Conservation (phyloP, 768 basidiomycete species). For the Kwoniella newhampshirensis region DNA sequence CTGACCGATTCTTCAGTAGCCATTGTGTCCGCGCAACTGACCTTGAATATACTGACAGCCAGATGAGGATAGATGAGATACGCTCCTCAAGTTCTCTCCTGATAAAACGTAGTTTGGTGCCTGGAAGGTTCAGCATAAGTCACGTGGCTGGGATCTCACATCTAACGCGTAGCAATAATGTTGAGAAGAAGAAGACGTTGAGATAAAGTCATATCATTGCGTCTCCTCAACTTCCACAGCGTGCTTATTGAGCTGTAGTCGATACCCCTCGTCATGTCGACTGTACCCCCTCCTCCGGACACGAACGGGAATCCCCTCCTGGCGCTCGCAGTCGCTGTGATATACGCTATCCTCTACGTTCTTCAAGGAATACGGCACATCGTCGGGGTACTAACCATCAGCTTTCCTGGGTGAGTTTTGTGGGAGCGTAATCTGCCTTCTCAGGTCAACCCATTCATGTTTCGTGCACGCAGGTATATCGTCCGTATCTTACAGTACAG, state of each 20-base stretch:
- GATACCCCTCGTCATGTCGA: slow-evolving; percentile 7
- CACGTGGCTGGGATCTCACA: too few relatives aligned
- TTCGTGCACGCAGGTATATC: slow-evolving; percentile 29
- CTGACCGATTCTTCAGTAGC: neutral
- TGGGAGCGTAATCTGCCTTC: neutral
- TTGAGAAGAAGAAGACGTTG: too few relatives aligned
- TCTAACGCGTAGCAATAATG: too few relatives aligned
- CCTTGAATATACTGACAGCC: too few relatives aligned
- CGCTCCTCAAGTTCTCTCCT: too few relatives aligned
- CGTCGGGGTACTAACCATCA: slow-evolving; percentile 77
- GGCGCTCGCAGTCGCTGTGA: slow-evolving; percentile 44
- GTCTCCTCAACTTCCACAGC: too few relatives aligned
- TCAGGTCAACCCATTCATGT: neutral
- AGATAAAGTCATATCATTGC: too few relatives aligned
- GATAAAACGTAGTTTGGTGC: too few relatives aligned
- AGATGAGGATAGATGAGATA: too few relatives aligned
- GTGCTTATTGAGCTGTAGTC: slow-evolving; percentile 1
- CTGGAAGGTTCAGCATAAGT: too few relatives aligned
- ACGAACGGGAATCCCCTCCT: slow-evolving; percentile 45
- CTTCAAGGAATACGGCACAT: slow-evolving; percentile 53
- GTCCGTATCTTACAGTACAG: slow-evolving; percentile 52
- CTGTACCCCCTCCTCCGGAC: slow-evolving; percentile 17
- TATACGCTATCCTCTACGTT: slow-evolving; percentile 49
- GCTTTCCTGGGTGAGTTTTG: slow-evolving; percentile 64
- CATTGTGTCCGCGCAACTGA: too few relatives aligned